A percentile compares a stretch with the other conserved stretches of the same genome.
Evolutionary conservation across 75 land plant species (phyloP).

Genomic region (Chamaecyparis obtusa): DNA sequence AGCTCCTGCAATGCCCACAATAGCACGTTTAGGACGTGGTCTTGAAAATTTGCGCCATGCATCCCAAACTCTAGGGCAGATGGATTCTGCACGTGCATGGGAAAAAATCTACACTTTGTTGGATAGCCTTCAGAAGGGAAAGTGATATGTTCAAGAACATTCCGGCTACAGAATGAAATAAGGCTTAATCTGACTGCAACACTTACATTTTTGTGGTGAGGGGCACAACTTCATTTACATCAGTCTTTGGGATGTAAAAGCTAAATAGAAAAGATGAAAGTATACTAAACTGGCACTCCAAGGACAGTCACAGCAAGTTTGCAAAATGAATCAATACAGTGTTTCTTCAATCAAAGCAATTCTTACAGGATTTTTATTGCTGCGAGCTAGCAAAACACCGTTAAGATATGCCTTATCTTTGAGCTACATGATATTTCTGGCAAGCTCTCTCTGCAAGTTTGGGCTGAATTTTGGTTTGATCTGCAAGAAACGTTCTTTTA

Average conservation of each 20-base stretch:
- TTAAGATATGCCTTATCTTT: not conserved
- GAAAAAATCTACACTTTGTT: constrained; percentile 45
- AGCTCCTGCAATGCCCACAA: constrained; percentile 58
- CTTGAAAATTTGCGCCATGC: constrained; percentile 56
- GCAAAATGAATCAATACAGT: not conserved
- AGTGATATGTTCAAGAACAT: not conserved
- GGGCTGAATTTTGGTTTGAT: not conserved
- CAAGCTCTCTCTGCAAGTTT: not conserved
- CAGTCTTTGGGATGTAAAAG: not conserved
- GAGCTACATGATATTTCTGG: not conserved
- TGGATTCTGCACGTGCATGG: constrained; percentile 36
- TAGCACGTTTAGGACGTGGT: constrained; percentile 84
- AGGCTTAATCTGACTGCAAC: not conserved
- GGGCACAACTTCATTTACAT: not conserved
- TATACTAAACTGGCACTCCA: not conserved
- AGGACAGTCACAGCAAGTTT: not conserved
- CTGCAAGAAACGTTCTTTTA: not conserved
- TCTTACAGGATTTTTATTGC: not conserved
- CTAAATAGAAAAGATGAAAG: not conserved
- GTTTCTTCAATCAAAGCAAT: too few relatives aligned
- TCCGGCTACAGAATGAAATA: not conserved
- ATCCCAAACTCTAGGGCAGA: constrained; percentile 33
- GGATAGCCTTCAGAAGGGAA: constrained; percentile 34
- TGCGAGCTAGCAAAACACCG: not conserved
- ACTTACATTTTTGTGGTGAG: not conserved